phyloP scores from a whole-genome alignment of 176 grass and related monocot genomes.

The Pontederia paniculata region DNA sequence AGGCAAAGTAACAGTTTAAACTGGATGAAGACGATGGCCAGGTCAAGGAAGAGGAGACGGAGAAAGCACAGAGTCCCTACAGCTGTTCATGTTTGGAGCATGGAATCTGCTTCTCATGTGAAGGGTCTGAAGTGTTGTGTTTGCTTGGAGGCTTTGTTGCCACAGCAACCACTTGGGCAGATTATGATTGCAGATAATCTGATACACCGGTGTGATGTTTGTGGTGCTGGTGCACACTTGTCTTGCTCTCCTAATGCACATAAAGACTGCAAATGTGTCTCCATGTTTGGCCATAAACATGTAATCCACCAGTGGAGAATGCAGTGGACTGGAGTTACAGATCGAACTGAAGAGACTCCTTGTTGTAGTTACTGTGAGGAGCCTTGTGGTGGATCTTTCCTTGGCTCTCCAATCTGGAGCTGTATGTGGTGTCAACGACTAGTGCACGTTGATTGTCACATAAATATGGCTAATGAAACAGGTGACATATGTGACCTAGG shows the following conservation, averaged over 20 bases:
- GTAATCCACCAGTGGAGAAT: conserved; percentile 80
- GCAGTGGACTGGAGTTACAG: conserved; percentile 50
- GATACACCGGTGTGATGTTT: conserved; percentile 56
- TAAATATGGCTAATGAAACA: conserved; percentile 54
- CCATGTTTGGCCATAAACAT: conserved; percentile 54
- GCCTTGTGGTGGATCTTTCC: conserved; percentile 58
- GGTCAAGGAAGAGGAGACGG: conserved; percentile 59
- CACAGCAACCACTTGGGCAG: conserved; percentile 26
- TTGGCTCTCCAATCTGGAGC: conserved; percentile 62
- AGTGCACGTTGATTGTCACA: conserved; percentile 86
- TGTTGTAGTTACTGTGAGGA: conserved; percentile 81
- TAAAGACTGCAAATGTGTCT: conserved; percentile 85
- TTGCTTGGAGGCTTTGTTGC: conserved; percentile 55
- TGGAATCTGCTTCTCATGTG: conserved; percentile 27
- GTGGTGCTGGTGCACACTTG: conserved; percentile 52
- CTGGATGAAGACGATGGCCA: conserved; percentile 55
- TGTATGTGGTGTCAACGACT: conserved; percentile 86
- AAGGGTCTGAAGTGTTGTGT: conserved; percentile 80
- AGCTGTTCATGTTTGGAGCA: conserved; percentile 59
- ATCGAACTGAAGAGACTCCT: conserved; percentile 56
- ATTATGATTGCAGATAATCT: neutral
- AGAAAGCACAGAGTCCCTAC: conserved; percentile 50
- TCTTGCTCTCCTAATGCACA: conserved; percentile 60
- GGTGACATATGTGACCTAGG: conserved; percentile 76
- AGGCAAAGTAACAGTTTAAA: conserved; percentile 60